These are phyloP conservation scores for Ophiostoma ulmi DNA, from an alignment of 2,329 filamentous ascomycete genomes.

Conservation along the genomic window DNA sequence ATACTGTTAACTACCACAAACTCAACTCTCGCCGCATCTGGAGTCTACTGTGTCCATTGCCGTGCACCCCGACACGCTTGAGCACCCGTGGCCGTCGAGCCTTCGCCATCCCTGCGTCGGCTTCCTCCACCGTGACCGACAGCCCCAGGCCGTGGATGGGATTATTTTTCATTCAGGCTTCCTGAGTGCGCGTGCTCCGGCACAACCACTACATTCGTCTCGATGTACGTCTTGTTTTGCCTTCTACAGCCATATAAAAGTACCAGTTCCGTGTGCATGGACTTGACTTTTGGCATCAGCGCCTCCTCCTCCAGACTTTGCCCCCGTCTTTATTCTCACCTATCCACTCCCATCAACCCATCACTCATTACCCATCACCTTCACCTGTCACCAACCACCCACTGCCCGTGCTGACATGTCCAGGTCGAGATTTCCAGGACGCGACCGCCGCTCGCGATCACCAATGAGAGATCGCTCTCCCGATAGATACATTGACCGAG, in stretches of 20 bases:
- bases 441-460: constrained; percentile 59
- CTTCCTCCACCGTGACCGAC: constrained; percentile 9
- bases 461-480: constrained; percentile 62
- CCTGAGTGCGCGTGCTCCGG: constrained; percentile 16
- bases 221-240: constrained; percentile 18
- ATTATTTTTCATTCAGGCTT: not conserved
- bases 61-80: not conserved
- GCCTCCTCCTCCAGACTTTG: not conserved
- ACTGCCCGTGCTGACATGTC: constrained; percentile 18
- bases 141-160: constrained; percentile 20
- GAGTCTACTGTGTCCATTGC: not conserved
- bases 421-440: constrained; percentile 54
- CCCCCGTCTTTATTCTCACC: not conserved
- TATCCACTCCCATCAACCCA: not conserved
- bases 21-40: not conserved
- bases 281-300: not conserved
- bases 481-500: constrained; percentile 54
- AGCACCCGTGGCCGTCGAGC: not conserved
- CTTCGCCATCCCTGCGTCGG: not conserved
- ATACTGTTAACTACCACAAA: not conserved
- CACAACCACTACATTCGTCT: constrained; percentile 16
- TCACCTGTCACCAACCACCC: not conserved
- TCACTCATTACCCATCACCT: not conserved
- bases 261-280: not conserved
- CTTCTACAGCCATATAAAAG: not conserved